A percentile compares a stretch with the other conserved stretches of the same genome.
phyloP scores from a whole-genome alignment of 1,284 basidiomycete genomes.

The Tilletiopsis washingtonensis region DNA sequence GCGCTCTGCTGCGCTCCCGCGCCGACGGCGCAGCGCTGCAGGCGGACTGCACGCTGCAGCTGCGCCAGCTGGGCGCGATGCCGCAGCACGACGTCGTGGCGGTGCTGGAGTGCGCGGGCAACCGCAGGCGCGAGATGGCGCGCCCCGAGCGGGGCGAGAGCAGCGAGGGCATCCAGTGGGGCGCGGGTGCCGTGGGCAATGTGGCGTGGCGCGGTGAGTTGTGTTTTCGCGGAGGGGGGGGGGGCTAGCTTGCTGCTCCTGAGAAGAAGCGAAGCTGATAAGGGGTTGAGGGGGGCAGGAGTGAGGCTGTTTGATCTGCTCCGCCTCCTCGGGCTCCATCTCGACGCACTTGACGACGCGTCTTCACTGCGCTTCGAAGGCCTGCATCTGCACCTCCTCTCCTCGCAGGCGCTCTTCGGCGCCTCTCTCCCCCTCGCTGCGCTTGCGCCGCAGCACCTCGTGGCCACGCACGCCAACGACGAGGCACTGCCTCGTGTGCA shows the following conservation, averaged over 20 bases:
- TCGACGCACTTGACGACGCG: no score
- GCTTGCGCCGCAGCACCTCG: conserved; percentile 12
- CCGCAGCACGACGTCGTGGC: no score
- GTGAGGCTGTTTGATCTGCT: no score
- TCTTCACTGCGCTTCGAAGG: conserved; percentile 8
- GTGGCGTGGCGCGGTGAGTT: conserved; percentile 20
- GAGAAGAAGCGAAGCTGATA: no score
- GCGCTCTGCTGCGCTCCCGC: no score
- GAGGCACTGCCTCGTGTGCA: conserved; percentile 58
- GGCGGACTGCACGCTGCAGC: no score
- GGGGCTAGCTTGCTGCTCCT: no score
- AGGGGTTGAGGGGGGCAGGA: no score
- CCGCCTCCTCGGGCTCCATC: no score
- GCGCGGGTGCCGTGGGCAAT: conserved; percentile 23
- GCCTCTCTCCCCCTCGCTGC: conserved; percentile 21
- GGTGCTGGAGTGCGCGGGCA: conserved; percentile 29
- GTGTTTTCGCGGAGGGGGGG: no score
- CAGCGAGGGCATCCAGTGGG: conserved; percentile 29
- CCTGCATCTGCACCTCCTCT: conserved; percentile 20
- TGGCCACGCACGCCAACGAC: conserved; percentile 28
- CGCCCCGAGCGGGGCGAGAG: conserved; percentile 8
- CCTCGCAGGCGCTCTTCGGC: conserved; percentile 17
- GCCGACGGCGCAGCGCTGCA: no score
- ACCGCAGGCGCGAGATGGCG: conserved; percentile 20
- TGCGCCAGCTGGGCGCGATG: no score